phyloP scores from a whole-genome alignment of 106 monocot species.

The Posidonia australis region DNA sequence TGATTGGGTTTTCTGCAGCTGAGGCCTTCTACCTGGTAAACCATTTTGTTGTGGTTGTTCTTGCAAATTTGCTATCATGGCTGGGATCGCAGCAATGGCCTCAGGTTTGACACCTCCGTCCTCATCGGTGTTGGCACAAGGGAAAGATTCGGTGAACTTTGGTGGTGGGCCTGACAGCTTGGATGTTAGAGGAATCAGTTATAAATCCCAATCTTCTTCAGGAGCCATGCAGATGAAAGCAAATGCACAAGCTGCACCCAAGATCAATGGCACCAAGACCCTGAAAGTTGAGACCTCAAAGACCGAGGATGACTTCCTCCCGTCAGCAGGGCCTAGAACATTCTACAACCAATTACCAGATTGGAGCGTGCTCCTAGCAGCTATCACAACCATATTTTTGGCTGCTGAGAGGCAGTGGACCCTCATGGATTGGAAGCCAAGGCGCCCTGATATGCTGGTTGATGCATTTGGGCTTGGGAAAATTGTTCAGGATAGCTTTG shows the following conservation, averaged over 20 bases:
- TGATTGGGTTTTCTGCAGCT: neutral
- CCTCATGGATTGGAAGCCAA: conserved; percentile 76
- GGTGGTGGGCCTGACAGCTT: conserved; percentile 7
- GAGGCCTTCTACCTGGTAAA: neutral
- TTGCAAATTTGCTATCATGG: conserved; percentile 6
- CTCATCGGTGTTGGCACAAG: conserved; percentile 1
- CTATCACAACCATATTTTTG: conserved; percentile 62
- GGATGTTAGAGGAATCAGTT: conserved; percentile 9
- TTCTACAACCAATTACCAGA: conserved; percentile 87
- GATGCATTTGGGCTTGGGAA: conserved; percentile 67
- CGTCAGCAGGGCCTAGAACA: conserved; percentile 45
- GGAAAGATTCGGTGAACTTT: conserved; percentile 1
- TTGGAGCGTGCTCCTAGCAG: conserved; percentile 82
- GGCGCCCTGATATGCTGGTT: conserved; percentile 65
- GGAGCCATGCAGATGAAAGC: conserved; percentile 35
- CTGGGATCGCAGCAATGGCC: neutral
- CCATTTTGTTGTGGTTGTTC: neutral
- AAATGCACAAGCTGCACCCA: conserved; percentile 44
- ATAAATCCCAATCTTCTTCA: conserved; percentile 18
- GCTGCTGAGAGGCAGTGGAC: conserved; percentile 95
- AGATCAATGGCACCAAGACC: conserved; percentile 45
- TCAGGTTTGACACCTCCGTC: neutral
- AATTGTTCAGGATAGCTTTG: conserved; percentile 60
- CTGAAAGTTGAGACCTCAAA: conserved; percentile 30
- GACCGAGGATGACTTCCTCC: conserved; percentile 20